Conservation (phyloP, 2,329 filamentous ascomycete genomes). For the Cladosporium sp. region DNA sequence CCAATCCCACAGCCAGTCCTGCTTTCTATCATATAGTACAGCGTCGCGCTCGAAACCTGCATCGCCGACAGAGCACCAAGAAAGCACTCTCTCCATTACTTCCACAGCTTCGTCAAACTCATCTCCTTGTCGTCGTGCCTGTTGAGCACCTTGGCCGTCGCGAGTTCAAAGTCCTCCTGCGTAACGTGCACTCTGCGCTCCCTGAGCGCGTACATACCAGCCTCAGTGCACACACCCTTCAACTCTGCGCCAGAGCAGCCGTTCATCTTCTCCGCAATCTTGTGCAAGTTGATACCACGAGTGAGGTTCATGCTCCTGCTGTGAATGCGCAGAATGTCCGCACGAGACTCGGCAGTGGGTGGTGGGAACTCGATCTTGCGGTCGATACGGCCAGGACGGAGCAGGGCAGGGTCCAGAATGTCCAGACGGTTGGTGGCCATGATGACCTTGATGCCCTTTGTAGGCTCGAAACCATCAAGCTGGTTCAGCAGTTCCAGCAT, state of each 20-base stretch:
- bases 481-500: slow-evolving; percentile 99
- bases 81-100: slow-evolving; percentile 47
- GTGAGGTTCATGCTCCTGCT: slow-evolving; percentile 98
- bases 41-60: background rate
- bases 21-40: slow-evolving; percentile 14
- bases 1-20: background rate
- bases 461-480: slow-evolving; percentile 96
- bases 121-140: slow-evolving; percentile 99
- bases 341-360: slow-evolving; percentile 91
- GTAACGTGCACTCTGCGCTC: slow-evolving; percentile 97
- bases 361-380: slow-evolving; percentile 98
- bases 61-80: background rate
- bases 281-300: slow-evolving; percentile 92
- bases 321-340: slow-evolving; percentile 97
- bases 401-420: slow-evolving; percentile 87
- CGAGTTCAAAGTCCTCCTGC: slow-evolving; percentile 97
- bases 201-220: slow-evolving; percentile 95
- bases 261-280: slow-evolving; percentile 99
- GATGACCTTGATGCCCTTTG: slow-evolving; percentile 99
- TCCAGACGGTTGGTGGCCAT: slow-evolving; percentile 98
- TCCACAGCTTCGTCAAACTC: slow-evolving; percentile 83
- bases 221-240: slow-evolving; percentile 98
- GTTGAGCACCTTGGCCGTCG: slow-evolving; percentile 98
- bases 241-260: slow-evolving; percentile 96
- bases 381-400: slow-evolving; percentile 94